Evolutionary conservation across 2,329 filamentous ascomycete species (phyloP).

Genomic region (Aspergillus aculeatinus): DNA sequence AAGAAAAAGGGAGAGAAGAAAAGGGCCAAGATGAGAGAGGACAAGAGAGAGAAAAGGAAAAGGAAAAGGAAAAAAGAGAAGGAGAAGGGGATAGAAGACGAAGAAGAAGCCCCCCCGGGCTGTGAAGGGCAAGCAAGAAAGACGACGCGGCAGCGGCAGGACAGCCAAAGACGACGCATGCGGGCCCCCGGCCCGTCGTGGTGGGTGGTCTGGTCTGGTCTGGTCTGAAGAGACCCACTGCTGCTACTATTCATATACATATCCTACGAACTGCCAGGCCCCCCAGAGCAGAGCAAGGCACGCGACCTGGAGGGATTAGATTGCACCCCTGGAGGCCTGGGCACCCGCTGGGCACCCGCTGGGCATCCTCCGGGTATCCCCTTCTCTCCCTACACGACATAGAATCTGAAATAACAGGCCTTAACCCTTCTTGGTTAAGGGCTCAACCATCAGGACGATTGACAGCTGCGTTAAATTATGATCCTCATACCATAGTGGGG

Average conservation of each 20-base stretch:
- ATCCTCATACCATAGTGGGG: neutral
- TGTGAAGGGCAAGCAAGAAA: constrained; percentile 6
- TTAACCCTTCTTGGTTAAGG: neutral
- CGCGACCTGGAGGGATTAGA: neutral
- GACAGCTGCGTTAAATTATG: neutral
- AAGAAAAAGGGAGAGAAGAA: neutral
- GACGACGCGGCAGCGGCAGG: too few species aligned
- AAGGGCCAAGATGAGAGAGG: neutral
- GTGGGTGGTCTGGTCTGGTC: neutral
- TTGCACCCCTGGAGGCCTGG: too few species aligned
- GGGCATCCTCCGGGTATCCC: too few species aligned
- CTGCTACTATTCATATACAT: neutral
- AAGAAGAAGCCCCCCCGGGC: constrained; percentile 5
- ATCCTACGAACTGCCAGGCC: neutral
- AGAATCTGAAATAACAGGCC: neutral
- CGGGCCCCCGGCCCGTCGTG: constrained; percentile 21
- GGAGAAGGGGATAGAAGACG: constrained; percentile 10
- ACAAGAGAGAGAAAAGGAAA: constrained; percentile 13
- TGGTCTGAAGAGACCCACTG: constrained; percentile 7
- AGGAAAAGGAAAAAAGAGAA: constrained; percentile 16
- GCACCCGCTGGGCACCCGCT: too few species aligned
- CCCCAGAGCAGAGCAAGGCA: neutral
- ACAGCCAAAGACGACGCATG: constrained; percentile 12
- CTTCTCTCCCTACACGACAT: too few species aligned
- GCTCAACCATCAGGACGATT: neutral